Evolutionary conservation across 2,329 filamentous ascomycete genomes (phyloP), one percentile per base, ranked within the genome.

Genomic region (Alternaria incomplexa): DNA sequence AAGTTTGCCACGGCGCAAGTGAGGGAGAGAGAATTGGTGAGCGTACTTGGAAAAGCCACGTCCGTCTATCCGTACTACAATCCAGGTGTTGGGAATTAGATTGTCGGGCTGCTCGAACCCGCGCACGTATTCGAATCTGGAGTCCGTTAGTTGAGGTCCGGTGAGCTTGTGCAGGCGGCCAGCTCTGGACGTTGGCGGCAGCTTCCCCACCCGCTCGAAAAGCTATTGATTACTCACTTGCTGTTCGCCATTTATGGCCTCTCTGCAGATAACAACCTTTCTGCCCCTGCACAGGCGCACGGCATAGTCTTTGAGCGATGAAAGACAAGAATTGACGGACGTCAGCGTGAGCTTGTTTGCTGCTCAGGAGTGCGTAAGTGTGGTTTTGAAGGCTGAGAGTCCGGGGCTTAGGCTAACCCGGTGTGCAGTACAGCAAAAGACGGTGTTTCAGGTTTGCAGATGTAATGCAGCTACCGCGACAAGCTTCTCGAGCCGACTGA

Each of bases 61-160:
- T 23, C 96, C 96, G 81, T 99, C 96, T 74, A 99, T 90, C 63
- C 96, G 90, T 59, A 99, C 90, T 20, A 98, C 93, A 60, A 98
- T 91, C 93, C 94, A 99, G 25, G 95, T 98, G 77, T 96, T 97
- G 57, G 90, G 93, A 22, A 98, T 86, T 44, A 99, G 83, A 50
- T 82, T 81, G 76, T 97, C 93, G 7, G 89, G 83, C 75, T 91
- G 91, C 85, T 99, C 96, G 76, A 98, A 98, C 51, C 84, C 82
- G 78, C 92, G 93, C 67, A 98, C 95, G 81, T 99, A 99, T 83
- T 97, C 94, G 78, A 93, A 98, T 81, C 93, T 97, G 73, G 52
- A 53, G 43, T 56, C 25, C 20, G 70, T 71, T 56, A 73, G 70
- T 56, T n/a, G 20, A 61, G 17, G 59, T 44, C 58, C 30, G 58